Evolutionary conservation across 345 rosid genomes (phyloP).

Genomic region (Syzygium aqueum): DNA sequence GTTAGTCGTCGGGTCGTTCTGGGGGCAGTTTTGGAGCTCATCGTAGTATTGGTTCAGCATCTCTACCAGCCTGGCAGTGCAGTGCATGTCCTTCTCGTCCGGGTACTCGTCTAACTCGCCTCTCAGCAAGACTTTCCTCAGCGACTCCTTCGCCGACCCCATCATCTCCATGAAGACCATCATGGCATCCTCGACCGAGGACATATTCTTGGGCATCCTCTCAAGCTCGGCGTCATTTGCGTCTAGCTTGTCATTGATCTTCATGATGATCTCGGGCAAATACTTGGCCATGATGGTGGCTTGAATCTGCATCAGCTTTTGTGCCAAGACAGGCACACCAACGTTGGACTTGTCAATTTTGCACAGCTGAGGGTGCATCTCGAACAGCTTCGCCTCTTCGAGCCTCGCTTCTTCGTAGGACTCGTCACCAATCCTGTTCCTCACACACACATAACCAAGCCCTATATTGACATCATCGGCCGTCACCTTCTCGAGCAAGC

Average conservation of each 20-base stretch:
- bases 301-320: conserved; percentile 24
- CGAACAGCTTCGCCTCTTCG: conserved; percentile 14
- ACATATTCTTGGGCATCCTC: conserved; percentile 15
- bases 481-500: conserved; percentile 34
- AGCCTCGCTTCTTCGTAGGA: conserved; percentile 20
- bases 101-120: conserved; percentile 36
- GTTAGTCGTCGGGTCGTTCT: background rate
- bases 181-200: conserved; percentile 28
- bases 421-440: conserved; percentile 28
- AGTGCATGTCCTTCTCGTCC: conserved; percentile 17
- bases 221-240: background rate
- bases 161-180: conserved; percentile 24
- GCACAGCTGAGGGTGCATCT: conserved; percentile 8
- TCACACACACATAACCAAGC: conserved; percentile 40
- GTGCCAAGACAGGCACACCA: conserved; percentile 27
- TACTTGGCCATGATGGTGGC: conserved; percentile 16
- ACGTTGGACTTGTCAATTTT: conserved; percentile 26
- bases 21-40: background rate
- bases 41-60: conserved; percentile 4
- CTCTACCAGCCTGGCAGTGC: conserved; percentile 16
- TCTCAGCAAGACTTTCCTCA: conserved; percentile 23
- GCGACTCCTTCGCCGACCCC: conserved; percentile 27
- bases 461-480: conserved; percentile 45
- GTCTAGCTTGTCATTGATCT: conserved; percentile 20
- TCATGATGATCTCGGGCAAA: conserved; percentile 19